phyloP scores from a whole-genome alignment of 495 filamentous ascomycete genomes.

The Penicillium ucsense region DNA sequence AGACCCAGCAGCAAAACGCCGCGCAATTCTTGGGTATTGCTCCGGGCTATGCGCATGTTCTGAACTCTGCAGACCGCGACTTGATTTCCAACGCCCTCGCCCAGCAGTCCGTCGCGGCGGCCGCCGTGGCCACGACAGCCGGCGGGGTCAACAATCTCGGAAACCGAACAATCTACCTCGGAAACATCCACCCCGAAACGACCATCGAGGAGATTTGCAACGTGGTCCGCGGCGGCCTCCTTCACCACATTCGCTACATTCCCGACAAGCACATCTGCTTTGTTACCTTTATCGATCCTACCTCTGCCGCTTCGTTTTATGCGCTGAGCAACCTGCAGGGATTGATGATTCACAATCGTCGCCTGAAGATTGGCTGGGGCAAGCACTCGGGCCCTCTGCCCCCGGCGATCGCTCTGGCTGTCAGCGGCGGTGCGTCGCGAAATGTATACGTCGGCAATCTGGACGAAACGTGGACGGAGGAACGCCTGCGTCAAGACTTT shows the following conservation, averaged over 20 bases:
- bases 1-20: slow-evolving; percentile 98
- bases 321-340: slow-evolving; percentile 94
- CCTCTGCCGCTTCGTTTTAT: slow-evolving; percentile 95
- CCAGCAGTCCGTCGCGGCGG: slow-evolving; percentile 94
- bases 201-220: slow-evolving; percentile 99
- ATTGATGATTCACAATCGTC: slow-evolving; percentile 97
- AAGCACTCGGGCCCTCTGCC: slow-evolving; percentile 97
- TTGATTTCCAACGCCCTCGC: slow-evolving; percentile 92
- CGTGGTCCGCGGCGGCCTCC: slow-evolving; percentile 81
- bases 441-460: slow-evolving; percentile 98
- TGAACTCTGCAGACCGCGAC: slow-evolving; percentile 91
- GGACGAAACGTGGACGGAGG: slow-evolving; percentile 94
- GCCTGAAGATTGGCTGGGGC: slow-evolving; percentile 97
- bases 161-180: slow-evolving; percentile 94
- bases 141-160: slow-evolving; percentile 95
- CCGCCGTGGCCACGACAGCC: slow-evolving; percentile 90
- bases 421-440: slow-evolving; percentile 85
- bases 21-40: slow-evolving; percentile 97
- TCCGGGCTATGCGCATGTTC: slow-evolving; percentile 91
- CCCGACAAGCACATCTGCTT: slow-evolving; percentile 99
- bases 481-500: slow-evolving; percentile 91
- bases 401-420: slow-evolving; percentile 89
- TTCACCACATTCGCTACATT: slow-evolving; percentile 98
- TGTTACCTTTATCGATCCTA: slow-evolving; percentile 98
- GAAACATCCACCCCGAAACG: slow-evolving; percentile 97